A percentile compares a stretch with the other conserved stretches of the same genome.
Conservation (phyloP, 2,329 filamentous ascomycete genomes). For the Trichophyton schoenleinii region DNA sequence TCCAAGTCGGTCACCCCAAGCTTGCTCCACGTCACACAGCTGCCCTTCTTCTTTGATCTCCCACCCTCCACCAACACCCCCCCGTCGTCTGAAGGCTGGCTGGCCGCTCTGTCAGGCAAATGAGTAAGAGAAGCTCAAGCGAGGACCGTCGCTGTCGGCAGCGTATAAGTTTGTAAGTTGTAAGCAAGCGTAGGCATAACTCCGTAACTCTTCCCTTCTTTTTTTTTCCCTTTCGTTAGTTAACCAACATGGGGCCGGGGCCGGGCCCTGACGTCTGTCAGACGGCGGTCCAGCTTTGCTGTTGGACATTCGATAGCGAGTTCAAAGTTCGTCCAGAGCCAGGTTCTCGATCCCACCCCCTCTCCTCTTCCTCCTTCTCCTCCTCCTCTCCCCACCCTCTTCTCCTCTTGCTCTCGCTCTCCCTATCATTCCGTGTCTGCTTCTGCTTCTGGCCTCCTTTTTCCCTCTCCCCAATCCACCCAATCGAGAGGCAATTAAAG, state of each 20-base stretch:
- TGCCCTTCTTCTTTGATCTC: not conserved
- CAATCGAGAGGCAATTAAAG: not conserved
- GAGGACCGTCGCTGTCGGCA: no score
- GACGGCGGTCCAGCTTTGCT: not conserved
- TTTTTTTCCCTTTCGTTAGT: no score
- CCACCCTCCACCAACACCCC: not conserved
- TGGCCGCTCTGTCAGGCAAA: not conserved
- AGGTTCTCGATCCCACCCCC: no score
- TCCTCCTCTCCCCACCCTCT: not conserved
- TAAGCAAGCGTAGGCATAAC: no score
- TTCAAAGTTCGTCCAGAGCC: no score
- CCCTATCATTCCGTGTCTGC: not conserved
- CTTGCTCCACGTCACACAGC: slow-evolving; percentile 1
- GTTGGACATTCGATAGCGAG: not conserved
- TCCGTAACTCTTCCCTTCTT: no score
- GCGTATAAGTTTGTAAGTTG: no score
- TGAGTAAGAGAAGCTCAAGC: not conserved
- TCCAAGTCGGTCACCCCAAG: not conserved
- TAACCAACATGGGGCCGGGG: not conserved
- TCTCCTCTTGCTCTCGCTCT: no score
- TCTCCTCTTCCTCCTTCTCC: not conserved
- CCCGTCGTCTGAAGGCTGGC: not conserved
- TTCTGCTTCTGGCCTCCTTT: not conserved
- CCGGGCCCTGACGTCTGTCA: not conserved
- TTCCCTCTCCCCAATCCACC: not conserved